These are phyloP conservation scores for Hypoxylon rubiginosum DNA, from an alignment of 2,329 filamentous ascomycete genomes.

Conservation along the genomic window DNA sequence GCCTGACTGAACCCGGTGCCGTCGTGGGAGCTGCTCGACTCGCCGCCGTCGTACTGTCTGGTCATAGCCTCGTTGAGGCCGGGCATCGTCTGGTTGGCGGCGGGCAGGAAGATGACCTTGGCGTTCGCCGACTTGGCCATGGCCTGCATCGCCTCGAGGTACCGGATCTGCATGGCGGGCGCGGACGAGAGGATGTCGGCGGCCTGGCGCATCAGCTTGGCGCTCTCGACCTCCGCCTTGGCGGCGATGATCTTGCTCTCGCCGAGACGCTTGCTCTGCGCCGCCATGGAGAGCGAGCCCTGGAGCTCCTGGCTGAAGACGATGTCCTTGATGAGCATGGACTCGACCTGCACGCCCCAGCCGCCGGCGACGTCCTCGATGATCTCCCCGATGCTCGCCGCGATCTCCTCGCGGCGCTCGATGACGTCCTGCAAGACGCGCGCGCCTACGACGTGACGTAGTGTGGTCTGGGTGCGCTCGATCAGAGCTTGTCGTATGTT, in stretches of 20 bases:
- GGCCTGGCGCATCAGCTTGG: constrained; percentile 92
- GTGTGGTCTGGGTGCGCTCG: constrained; percentile 96
- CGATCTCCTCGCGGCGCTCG: constrained; percentile 96
- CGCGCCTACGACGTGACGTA: constrained; percentile 95
- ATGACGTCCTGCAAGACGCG: constrained; percentile 98
- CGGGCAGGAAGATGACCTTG: constrained; percentile 88
- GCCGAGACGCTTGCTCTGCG: constrained; percentile 97
- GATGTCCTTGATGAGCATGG: constrained; percentile 99
- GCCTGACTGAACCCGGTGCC: constrained; percentile 80
- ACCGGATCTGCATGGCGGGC: constrained; percentile 97
- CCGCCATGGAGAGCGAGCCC: constrained; percentile 97
- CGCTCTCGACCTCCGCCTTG: constrained; percentile 94
- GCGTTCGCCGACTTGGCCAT: constrained; percentile 95
- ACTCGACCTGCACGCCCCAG: constrained; percentile 97
- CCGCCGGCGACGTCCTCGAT: constrained; percentile 94
- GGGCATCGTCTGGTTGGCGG: constrained; percentile 71
- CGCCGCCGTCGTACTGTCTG: constrained; percentile 57
- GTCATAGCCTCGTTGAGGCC: constrained; percentile 59
- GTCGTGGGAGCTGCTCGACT: constrained; percentile 70
- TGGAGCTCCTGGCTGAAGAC: constrained; percentile 97
- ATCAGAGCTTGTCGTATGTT: constrained; percentile 96
- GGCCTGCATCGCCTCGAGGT: constrained; percentile 97
- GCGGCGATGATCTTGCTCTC: constrained; percentile 99
- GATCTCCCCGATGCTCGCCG: constrained; percentile 94
- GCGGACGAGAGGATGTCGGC: constrained; percentile 93